Evolutionary conservation across 495 filamentous ascomycete species (phyloP), one percentile per base, ranked within the genome.

Genomic region (Podospora didyma): DNA sequence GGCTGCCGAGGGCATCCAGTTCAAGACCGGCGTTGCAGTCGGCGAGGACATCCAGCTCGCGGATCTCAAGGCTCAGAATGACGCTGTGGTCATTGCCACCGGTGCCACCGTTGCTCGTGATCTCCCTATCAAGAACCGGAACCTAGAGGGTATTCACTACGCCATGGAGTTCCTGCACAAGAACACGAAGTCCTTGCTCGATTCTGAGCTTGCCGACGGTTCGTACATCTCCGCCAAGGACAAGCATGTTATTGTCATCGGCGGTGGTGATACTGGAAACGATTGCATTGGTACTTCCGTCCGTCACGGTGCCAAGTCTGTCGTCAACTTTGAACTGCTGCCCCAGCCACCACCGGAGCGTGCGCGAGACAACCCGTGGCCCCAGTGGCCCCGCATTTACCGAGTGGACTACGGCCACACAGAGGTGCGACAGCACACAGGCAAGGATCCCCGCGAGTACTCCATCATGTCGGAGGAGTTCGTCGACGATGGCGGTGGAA

Each of bases 391-490:
- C 21, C 89, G 93, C 65, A 94, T 99, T 73, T 97, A 97, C 81
- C 90, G 94, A 66, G 86, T 97, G 46, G 94, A 99, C 71, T 99
- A 99, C 64, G 94, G 94, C 48, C 94, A 99, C 79, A 84, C 87
- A 2, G 94, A 99, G 69, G 94, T 99, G 58, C 92, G 94, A 73
- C 93, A 95, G 57, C 94, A 97, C 75, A 90, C 92, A 82, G 94
- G 95, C 74, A 92, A 92, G 69, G 94, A 99, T 67, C 94, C 94
- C 42, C 90, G 94, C 60, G 94, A 99, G 77, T 99, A 87, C 80
- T 97, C 94, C 78, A 90, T 99, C 72, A 96, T 97, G 92, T 95
- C 90, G 19, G 92, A 94, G 75, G 93, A 97, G 62, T 99, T 99
- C 62, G 91, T 97, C 22, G 89, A 92, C 56, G 94, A 97, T 62